Evolutionary conservation across 768 basidiomycete species (phyloP), one percentile per base, ranked within the genome.

Genomic region (Hortiboletus campestris): DNA sequence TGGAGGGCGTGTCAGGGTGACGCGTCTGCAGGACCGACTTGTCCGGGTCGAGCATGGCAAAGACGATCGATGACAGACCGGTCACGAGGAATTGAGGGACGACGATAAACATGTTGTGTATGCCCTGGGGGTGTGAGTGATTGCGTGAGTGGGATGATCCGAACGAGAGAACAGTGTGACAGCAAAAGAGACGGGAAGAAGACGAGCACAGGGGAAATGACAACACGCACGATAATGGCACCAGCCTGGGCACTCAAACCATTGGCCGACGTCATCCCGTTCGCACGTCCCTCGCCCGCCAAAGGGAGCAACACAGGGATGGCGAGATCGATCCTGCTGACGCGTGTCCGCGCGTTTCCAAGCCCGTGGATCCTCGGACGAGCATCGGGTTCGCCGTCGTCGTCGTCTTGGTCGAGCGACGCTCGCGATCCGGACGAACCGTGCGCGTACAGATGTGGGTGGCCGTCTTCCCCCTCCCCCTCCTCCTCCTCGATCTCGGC

Each of bases 81-180:
- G 91, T 95, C 32, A 95, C 88, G 39, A 98, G 78, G 72, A 98
- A 95, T 66, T 98, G 96, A 0, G 96, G 96, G 8, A 97, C 75
- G 55, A 98, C 96, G 58, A 98, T 77, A 71, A 90, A 96, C 55
- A 97, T 82, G 65, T 97, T 98, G 72, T 98, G 94, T 49, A 98
- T 96, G 39, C 96, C 94, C 91, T 94, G 57, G 34, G 14, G 13
- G 34, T 5, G 14, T 6, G 6, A 6, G 13, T 2, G 34, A 14
- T 13, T 12, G 14, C 17, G 46, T 47, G 10, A 22, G 46, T 22
- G 10, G 14, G 25, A 38, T 28, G 22, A 20, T 22, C 13, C 6
- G 13, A 34, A 34, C n/a, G n/a, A n/a, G n/a, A n/a, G n/a, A n/a
- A n/a, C n/a, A n/a, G n/a, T n/a, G n/a, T n/a, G n/a, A n/a, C n/a